phyloP scores from a whole-genome alignment of 108 stramenopile genomes.

The Mediolabrus comicus region DNA sequence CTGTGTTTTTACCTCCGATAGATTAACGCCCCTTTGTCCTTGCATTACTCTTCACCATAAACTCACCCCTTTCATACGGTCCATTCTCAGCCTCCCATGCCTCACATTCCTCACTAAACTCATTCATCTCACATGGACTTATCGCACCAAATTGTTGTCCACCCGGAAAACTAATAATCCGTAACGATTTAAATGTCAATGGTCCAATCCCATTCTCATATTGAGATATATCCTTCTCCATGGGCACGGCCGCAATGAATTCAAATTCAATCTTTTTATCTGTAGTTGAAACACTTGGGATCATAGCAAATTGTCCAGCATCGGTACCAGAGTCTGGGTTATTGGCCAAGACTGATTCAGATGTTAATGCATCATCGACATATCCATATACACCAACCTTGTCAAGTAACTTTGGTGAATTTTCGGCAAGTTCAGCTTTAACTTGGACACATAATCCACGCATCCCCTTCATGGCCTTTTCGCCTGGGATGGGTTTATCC shows the following conservation, averaged over 20 bases:
- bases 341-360: slow-evolving; percentile 88
- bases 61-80: slow-evolving; percentile 65
- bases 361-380: slow-evolving; percentile 68
- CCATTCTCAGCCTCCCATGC: slow-evolving; percentile 83
- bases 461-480: slow-evolving; percentile 95
- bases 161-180: slow-evolving; percentile 85
- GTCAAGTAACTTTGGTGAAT: slow-evolving; percentile 57
- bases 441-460: slow-evolving; percentile 87
- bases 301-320: slow-evolving; percentile 92
- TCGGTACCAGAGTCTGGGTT: slow-evolving; percentile 90
- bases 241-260: slow-evolving; percentile 85
- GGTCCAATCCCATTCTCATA: slow-evolving; percentile 87
- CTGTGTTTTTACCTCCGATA: too few relatives aligned
- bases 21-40: slow-evolving; percentile 70
- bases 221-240: slow-evolving; percentile 61
- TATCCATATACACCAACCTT: slow-evolving; percentile 86
- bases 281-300: slow-evolving; percentile 56
- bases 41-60: slow-evolving; percentile 75
- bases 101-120: slow-evolving; percentile 89
- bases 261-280: slow-evolving; percentile 81
- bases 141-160: slow-evolving; percentile 94
- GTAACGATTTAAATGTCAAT: slow-evolving; percentile 61
- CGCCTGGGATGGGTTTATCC: slow-evolving; percentile 88
- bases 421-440: slow-evolving; percentile 56
- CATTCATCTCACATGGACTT: slow-evolving; percentile 95